phyloP scores from a whole-genome alignment of 192 early-diverging fungal species.

The Polychytrium aggregatum region DNA sequence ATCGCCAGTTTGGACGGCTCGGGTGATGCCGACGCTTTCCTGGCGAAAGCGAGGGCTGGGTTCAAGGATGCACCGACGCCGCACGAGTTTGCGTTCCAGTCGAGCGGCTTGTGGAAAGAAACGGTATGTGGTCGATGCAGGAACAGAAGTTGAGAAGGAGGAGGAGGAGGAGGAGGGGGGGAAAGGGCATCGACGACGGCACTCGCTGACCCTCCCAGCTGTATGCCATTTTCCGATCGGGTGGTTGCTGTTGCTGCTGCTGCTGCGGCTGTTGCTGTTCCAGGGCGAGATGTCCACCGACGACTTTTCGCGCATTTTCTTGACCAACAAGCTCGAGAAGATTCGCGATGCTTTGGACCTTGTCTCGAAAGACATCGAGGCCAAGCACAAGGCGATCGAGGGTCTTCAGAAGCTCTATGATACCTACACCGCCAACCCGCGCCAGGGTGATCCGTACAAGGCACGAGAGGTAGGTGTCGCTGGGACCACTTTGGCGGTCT shows the following conservation, averaged over 20 bases:
- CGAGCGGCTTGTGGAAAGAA: too few species aligned
- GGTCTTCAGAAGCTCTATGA: slow-evolving; percentile 35
- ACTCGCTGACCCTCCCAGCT: background rate
- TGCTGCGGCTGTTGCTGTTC: too few species aligned
- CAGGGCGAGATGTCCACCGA: slow-evolving; percentile 39
- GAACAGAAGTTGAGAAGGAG: too few species aligned
- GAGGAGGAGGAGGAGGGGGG: too few species aligned
- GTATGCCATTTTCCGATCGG: background rate
- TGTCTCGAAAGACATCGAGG: slow-evolving; percentile 34
- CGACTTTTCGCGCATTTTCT: slow-evolving; percentile 44
- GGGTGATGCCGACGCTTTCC: too few species aligned
- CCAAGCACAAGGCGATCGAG: slow-evolving; percentile 36
- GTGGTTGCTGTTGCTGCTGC: background rate
- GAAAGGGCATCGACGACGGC: background rate
- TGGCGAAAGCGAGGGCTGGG: too few species aligned
- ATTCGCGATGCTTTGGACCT: slow-evolving; percentile 34
- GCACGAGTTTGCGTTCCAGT: too few species aligned
- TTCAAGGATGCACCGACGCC: too few species aligned
- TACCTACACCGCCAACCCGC: slow-evolving; percentile 33
- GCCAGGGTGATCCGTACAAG: slow-evolving; percentile 46
- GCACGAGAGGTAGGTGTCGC: slow-evolving; percentile 44
- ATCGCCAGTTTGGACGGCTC: too few species aligned
- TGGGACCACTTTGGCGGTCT: too few species aligned
- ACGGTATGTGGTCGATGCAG: too few species aligned
- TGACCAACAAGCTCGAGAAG: slow-evolving; percentile 57